Percentiles rank a stretch among this genome's conserved stretches.
phyloP scores from a whole-genome alignment of 768 basidiomycete genomes.

The Mycena rosella region DNA sequence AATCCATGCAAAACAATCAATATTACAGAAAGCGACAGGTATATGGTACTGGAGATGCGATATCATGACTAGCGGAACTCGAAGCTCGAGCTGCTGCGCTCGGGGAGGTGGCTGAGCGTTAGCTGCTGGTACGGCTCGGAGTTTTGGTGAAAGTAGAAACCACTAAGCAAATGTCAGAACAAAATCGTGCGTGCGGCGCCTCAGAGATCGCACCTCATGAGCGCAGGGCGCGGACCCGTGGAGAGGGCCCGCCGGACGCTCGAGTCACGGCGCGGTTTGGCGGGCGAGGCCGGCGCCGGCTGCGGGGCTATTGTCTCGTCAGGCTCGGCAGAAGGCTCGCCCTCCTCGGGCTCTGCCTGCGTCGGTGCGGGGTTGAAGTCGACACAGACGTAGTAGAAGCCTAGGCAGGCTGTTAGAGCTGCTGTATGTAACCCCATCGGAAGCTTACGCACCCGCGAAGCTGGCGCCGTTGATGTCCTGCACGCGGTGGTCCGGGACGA shows the following conservation, averaged over 20 bases:
- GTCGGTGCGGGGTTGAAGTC: conserved; percentile 83
- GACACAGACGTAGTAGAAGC: conserved; percentile 96
- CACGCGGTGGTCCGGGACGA: conserved; percentile 95
- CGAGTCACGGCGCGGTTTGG: conserved; percentile 60
- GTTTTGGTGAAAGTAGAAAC: conserved; percentile 95
- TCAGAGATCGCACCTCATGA: too few species aligned
- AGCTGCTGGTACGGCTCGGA: conserved; percentile 97
- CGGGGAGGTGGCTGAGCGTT: conserved; percentile 83
- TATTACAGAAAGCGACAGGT: conserved; percentile 30
- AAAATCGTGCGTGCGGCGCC: too few species aligned
- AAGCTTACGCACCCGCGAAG: conserved; percentile 84
- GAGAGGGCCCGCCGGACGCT: conserved; percentile 65
- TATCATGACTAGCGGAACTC: conserved; percentile 79
- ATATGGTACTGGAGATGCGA: conserved; percentile 14
- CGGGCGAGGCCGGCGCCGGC: conserved; percentile 41
- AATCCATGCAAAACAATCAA: conserved; percentile 3
- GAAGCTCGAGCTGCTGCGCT: conserved; percentile 80
- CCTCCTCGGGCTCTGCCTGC: conserved; percentile 27
- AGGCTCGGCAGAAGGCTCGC: conserved; percentile 26
- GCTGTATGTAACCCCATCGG: conserved; percentile 14
- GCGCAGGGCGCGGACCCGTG: conserved; percentile 66
- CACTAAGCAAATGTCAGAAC: too few species aligned
- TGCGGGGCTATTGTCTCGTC: conserved; percentile 6
- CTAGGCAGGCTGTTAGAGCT: conserved; percentile 51
- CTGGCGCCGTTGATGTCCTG: conserved; percentile 95